A percentile compares a stretch with the other conserved stretches of the same genome.
Conservation (phyloP, 23 red algal species). For the Gracilaria domingensis region DNA sequence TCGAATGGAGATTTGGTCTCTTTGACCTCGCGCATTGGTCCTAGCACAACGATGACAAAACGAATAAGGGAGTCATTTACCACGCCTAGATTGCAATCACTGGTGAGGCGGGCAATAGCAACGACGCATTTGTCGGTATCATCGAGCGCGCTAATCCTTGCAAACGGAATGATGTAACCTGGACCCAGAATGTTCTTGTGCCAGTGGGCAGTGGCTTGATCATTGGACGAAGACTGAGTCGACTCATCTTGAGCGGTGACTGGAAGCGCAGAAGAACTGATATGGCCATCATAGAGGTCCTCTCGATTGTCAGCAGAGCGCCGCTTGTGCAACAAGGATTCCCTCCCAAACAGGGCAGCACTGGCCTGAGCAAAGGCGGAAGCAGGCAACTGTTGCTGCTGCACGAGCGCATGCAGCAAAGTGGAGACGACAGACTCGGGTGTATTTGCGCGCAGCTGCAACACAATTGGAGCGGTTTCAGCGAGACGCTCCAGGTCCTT, state of each 20-base stretch:
- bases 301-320: conserved; percentile 37
- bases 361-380: conserved; percentile 35
- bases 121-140: conserved; percentile 44
- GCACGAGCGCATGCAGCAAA: conserved; percentile 51
- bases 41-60: conserved; percentile 87
- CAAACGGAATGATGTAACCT: conserved; percentile 87
- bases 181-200: conserved; percentile 84
- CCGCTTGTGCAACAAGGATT: conserved; percentile 31
- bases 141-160: conserved; percentile 49
- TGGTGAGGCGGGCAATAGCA: conserved; percentile 75
- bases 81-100: conserved; percentile 75
- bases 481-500: conserved; percentile 78
- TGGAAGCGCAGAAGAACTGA: conserved; percentile 5
- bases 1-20: conserved; percentile 76
- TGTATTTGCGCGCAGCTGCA: conserved; percentile 48
- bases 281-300: conserved; percentile 44
- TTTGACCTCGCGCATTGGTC: conserved; percentile 62
- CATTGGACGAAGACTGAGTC: background rate
- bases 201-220: conserved; percentile 65
- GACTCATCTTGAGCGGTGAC: conserved; percentile 3
- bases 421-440: conserved; percentile 48
- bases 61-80: conserved; percentile 87
- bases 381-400: conserved; percentile 35
- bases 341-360: conserved; percentile 40
- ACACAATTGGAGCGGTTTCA: conserved; percentile 60